Evolutionary conservation across 2,329 filamentous ascomycete species (phyloP).

Genomic region (Thermoascus crustaceus): DNA sequence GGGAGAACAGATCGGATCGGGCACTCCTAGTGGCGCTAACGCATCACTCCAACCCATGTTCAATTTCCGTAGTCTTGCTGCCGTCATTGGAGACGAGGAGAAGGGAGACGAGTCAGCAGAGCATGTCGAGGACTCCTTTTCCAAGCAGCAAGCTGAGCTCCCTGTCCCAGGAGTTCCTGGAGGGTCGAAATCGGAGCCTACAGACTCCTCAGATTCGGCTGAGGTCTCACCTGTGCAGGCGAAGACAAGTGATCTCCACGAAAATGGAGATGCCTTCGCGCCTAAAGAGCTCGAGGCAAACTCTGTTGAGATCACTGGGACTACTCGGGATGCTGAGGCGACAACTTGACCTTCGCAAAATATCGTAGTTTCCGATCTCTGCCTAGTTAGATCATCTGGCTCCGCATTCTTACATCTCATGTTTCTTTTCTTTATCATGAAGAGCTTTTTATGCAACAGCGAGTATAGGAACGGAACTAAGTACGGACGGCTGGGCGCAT

Average conservation of each 20-base stretch:
- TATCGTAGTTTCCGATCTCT: neutral
- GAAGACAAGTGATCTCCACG: constrained; percentile 8
- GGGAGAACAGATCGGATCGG: constrained; percentile 36
- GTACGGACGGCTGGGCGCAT: neutral
- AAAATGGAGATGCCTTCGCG: constrained; percentile 12
- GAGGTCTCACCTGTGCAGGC: constrained; percentile 8
- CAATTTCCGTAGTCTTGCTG: constrained; percentile 81
- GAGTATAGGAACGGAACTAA: neutral
- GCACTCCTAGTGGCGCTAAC: constrained; percentile 43
- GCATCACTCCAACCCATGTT: constrained; percentile 68
- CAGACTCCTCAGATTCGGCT: constrained; percentile 8
- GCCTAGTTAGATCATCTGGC: constrained; percentile 1
- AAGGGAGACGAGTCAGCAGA: constrained; percentile 31
- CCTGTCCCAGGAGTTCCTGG: constrained; percentile 13
- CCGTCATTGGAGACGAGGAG: constrained; percentile 66
- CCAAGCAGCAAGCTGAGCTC: constrained; percentile 14
- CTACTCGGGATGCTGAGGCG: constrained; percentile 18
- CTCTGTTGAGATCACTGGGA: constrained; percentile 25
- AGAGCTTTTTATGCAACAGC: neutral
- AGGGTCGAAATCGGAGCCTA: constrained; percentile 10
- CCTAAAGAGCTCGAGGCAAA: constrained; percentile 31
- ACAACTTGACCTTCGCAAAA: constrained; percentile 16
- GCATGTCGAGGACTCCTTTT: constrained; percentile 29
- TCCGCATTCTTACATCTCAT: neutral
- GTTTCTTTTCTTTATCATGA: neutral